Conservation (phyloP, 257 asterid genomes). For the Gentiana macrophylla region DNA sequence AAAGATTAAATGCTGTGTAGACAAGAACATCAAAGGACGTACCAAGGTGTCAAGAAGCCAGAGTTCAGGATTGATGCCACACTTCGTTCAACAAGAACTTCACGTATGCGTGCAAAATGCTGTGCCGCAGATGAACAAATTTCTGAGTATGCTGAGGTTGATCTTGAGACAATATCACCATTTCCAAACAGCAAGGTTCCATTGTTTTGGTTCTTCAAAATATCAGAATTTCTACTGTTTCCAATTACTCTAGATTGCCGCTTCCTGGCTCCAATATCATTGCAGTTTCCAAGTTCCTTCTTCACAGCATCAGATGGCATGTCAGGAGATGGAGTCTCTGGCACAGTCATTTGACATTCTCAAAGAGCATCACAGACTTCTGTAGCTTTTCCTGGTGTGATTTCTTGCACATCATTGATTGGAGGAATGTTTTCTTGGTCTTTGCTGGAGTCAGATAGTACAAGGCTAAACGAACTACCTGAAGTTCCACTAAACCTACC, state of each 20-base stretch:
- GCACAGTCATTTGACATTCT: conserved; percentile 84
- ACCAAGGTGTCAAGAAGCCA: conserved; percentile 94
- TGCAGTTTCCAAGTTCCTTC: conserved; percentile 62
- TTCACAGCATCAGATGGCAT: conserved; percentile 61
- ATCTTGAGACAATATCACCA: conserved; percentile 46
- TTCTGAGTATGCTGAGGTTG: conserved; percentile 74
- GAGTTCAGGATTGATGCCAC: conserved; percentile 83
- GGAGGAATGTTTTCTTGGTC: conserved; percentile 84
- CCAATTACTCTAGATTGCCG: conserved; percentile 58
- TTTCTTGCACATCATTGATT: conserved; percentile 36
- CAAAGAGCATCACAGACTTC: conserved; percentile 60
- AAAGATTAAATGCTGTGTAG: background rate
- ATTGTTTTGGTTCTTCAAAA: conserved; percentile 40
- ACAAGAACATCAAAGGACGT: conserved; percentile 11
- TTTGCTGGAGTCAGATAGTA: conserved; percentile 41
- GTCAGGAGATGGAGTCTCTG: conserved; percentile 99
- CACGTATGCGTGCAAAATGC: conserved; percentile 94
- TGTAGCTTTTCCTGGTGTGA: conserved; percentile 64
- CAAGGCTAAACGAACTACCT: conserved; percentile 46
- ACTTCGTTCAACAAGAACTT: conserved; percentile 76
- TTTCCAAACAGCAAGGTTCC: conserved; percentile 37
- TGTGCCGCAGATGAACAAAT: conserved; percentile 80
- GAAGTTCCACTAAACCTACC: conserved; percentile 36
- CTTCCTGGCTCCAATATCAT: conserved; percentile 72
- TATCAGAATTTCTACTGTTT: conserved; percentile 37